Evolutionary conservation across 225 moss, liverwort and hornwort genomes (phyloP), one percentile per base, ranked within the genome.

Genomic region (Bryoerythrophyllum caledonicum): DNA sequence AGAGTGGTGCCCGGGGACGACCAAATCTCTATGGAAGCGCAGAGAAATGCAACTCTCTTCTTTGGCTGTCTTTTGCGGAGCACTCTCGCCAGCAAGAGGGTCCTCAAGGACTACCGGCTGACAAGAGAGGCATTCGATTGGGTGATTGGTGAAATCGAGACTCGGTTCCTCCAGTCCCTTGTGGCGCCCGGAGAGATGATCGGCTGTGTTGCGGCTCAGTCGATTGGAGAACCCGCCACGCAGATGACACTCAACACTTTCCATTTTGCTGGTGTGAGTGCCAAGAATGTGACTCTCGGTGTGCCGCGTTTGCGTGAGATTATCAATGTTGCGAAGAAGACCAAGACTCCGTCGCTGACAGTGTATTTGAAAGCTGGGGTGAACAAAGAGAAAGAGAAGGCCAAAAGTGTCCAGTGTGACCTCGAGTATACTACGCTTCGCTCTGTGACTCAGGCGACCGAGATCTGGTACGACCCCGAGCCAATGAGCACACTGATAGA

Each of bases 101-200:
- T 99, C 43, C 86, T 99, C 14, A 99, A 95, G 83, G 95, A 99
- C 65, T 99, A 91, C 79, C 83, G 93, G 37, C 82, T 99, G 37
- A 91, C 95, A n/a, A 93, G 88, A 78, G 99, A 99, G 82, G 93
- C 99, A 68, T 99, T 99, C 72, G 99, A 99, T 55, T 99, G 99
- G 99, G 95, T 99, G 43, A 93, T 92, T 59, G 99, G 99, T 68
- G 99, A 99, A 77, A 92, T 99, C 21, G 99, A 99, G 86, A 92
- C 93, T 26, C 91, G 95, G 25, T 99, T 99, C 76, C 80, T 95
- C 8, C 95, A 93, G 76, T 99, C 99, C 10, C 90, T 99, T 60
- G 99, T 99, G 67, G 99, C 99, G 53, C 99, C 99, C 2, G 99
- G 99, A 68, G 99, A 99, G 70, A 99, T 99, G 99, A 99, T 99